Percentiles rank a stretch among this genome's conserved stretches.
Conservation (phyloP, 2,329 filamentous ascomycete species). For the Cercospora zeina region DNA sequence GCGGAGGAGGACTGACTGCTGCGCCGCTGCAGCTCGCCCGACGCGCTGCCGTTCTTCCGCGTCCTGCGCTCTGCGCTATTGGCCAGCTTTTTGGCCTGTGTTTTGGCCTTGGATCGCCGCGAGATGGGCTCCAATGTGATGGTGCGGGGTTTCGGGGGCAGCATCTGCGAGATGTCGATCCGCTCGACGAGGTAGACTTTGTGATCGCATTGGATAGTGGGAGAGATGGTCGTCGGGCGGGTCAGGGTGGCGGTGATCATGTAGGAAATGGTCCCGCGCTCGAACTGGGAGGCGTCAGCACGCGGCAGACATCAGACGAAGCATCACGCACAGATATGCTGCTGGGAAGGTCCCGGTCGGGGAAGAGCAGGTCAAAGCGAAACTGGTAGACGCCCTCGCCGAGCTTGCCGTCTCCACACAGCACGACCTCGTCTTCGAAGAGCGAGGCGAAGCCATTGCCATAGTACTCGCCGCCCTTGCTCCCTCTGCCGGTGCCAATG, state of each 20-base stretch:
- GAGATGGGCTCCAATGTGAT: slow-evolving; percentile 87
- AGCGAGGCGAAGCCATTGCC: slow-evolving; percentile 77
- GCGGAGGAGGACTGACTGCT: slow-evolving; percentile 35
- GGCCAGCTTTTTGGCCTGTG: slow-evolving; percentile 43
- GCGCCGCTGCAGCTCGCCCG: slow-evolving; percentile 30
- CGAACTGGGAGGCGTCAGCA: slow-evolving; percentile 65
- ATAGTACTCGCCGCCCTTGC: slow-evolving; percentile 59
- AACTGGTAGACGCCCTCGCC: slow-evolving; percentile 77
- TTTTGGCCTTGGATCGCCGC: slow-evolving; percentile 64
- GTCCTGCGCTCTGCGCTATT: slow-evolving; percentile 34
- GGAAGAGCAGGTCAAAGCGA: slow-evolving; percentile 72
- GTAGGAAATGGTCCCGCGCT: slow-evolving; percentile 89
- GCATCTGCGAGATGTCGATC: slow-evolving; percentile 77
- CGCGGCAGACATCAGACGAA: neutral
- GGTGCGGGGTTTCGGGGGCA: slow-evolving; percentile 72
- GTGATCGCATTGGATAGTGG: slow-evolving; percentile 75
- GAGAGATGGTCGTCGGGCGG: slow-evolving; percentile 79
- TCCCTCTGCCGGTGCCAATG: slow-evolving; percentile 57
- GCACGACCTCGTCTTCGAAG: slow-evolving; percentile 77
- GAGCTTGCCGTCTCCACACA: slow-evolving; percentile 75
- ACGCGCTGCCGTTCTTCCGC: slow-evolving; percentile 29
- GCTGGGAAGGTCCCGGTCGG: slow-evolving; percentile 71
- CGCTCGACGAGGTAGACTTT: slow-evolving; percentile 78
- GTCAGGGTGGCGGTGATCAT: slow-evolving; percentile 87
- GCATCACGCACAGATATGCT: slow-evolving; percentile 79